Percentiles rank a stretch among this genome's conserved stretches.
phyloP scores from a whole-genome alignment of 768 basidiomycete genomes.

The Psilocybe sp. region DNA sequence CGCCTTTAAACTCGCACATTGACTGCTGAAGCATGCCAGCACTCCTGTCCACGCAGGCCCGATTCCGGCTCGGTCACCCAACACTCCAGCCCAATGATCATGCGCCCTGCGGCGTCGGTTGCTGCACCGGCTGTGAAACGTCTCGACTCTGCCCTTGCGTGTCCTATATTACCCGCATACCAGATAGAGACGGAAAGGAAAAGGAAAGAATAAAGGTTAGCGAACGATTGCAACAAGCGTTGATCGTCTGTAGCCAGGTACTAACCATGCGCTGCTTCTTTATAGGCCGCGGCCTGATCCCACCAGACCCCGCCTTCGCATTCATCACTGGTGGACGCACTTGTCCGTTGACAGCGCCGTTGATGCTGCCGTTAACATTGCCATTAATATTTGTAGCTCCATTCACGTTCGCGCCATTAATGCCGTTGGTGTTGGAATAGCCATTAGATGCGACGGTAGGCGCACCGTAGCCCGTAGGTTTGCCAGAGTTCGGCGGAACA shows the following conservation, averaged over 20 bases:
- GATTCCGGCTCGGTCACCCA: too few relatives aligned
- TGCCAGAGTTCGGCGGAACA: too few relatives aligned
- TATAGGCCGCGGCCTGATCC: constrained; percentile 61
- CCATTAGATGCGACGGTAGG: constrained; percentile 3
- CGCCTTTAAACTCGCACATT: too few relatives aligned
- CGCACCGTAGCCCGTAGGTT: neutral
- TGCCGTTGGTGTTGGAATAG: constrained; percentile 24
- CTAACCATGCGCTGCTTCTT: constrained; percentile 78
- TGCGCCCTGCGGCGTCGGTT: constrained; percentile 72
- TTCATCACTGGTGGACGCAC: constrained; percentile 31
- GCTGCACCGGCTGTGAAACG: constrained; percentile 54
- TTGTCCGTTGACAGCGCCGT: constrained; percentile 26
- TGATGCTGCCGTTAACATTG: constrained; percentile 35
- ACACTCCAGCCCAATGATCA: constrained; percentile 17
- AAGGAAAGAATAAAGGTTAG: too few relatives aligned
- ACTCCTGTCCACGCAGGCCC: too few relatives aligned
- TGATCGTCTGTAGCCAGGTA: constrained; percentile 4
- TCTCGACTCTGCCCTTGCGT: constrained; percentile 62
- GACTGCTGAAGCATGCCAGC: too few relatives aligned
- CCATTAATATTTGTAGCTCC: constrained; percentile 27
- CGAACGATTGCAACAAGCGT: too few relatives aligned
- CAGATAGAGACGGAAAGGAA: too few relatives aligned
- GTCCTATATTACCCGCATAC: constrained; percentile 37
- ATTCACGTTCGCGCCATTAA: constrained; percentile 25
- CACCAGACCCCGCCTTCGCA: constrained; percentile 57